phyloP scores from a whole-genome alignment of 139 green algal genomes.

The Tetraselmis striata region DNA sequence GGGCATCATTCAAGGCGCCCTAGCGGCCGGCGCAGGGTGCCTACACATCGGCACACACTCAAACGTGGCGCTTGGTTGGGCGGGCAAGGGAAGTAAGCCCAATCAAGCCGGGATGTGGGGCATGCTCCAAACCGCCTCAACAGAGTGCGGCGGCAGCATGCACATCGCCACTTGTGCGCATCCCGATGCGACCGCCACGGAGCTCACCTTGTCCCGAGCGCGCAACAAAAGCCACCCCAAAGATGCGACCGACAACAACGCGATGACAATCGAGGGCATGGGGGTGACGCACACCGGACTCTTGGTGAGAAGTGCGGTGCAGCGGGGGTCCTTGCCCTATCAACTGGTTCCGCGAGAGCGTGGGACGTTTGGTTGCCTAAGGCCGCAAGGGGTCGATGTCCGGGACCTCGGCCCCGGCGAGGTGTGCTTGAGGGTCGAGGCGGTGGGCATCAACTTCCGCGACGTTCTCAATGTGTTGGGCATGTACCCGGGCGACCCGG shows the following conservation, averaged over 20 bases:
- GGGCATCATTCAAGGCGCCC: not conserved
- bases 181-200: too few relatives aligned
- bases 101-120: not conserved
- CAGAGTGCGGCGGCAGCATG: not conserved
- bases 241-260: too few relatives aligned
- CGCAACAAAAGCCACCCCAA: too few relatives aligned
- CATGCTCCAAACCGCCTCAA: not conserved
- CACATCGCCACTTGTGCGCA: not conserved
- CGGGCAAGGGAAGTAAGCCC: not conserved
- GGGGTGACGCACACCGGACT: too few relatives aligned
- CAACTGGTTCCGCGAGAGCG: not conserved
- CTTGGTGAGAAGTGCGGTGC: not conserved
- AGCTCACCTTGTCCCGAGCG: too few relatives aligned
- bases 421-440: conserved; percentile 36
- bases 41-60: not conserved
- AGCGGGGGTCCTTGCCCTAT: not conserved
- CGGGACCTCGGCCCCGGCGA: too few relatives aligned
- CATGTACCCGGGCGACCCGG: conserved; percentile 55
- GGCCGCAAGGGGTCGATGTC: not conserved
- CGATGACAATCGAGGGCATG: too few relatives aligned
- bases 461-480: conserved; percentile 58
- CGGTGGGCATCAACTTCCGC: conserved; percentile 68
- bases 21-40: not conserved
- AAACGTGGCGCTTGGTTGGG: not conserved
- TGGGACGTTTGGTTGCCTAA: not conserved